These are phyloP conservation scores for Ophiocordyceps robertsii DNA, from an alignment of 2,329 filamentous ascomycete genomes.

Conservation along the genomic window DNA sequence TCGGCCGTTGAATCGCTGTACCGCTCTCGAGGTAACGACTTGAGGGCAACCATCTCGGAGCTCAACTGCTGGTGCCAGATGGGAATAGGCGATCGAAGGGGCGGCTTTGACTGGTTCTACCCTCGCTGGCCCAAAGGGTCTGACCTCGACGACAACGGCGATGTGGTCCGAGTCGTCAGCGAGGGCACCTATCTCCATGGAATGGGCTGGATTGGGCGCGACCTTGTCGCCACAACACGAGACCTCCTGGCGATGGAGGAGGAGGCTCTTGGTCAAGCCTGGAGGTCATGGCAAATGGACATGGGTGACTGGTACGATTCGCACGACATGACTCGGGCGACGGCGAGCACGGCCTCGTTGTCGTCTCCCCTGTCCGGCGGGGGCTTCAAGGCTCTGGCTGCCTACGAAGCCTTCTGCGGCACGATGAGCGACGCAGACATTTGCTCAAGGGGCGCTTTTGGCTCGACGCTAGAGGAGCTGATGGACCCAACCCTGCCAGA, in stretches of 20 bases:
- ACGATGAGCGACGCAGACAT: conserved; percentile 54
- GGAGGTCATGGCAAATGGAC: conserved; percentile 55
- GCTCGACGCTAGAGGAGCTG: conserved; percentile 27
- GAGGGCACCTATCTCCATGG: conserved; percentile 61
- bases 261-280: conserved; percentile 50
- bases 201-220: conserved; percentile 65
- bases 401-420: conserved; percentile 41
- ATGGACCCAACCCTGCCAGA: conserved; percentile 53
- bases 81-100: conserved; percentile 76
- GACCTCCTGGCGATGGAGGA: conserved; percentile 35
- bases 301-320: conserved; percentile 41
- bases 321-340: conserved; percentile 20
- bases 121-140: conserved; percentile 60
- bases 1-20: conserved; percentile 58
- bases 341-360: conserved; percentile 14
- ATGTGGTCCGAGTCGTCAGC: conserved; percentile 66
- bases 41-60: conserved; percentile 71
- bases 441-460: conserved; percentile 35
- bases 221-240: conserved; percentile 29
- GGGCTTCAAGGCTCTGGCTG: conserved; percentile 26
- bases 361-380: conserved; percentile 4
- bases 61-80: conserved; percentile 97
- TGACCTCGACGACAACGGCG: conserved; percentile 53
- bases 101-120: conserved; percentile 82
- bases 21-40: conserved; percentile 51